Conservation (phyloP, 495 filamentous ascomycete genomes). For the Aspergillus bridgeri region DNA sequence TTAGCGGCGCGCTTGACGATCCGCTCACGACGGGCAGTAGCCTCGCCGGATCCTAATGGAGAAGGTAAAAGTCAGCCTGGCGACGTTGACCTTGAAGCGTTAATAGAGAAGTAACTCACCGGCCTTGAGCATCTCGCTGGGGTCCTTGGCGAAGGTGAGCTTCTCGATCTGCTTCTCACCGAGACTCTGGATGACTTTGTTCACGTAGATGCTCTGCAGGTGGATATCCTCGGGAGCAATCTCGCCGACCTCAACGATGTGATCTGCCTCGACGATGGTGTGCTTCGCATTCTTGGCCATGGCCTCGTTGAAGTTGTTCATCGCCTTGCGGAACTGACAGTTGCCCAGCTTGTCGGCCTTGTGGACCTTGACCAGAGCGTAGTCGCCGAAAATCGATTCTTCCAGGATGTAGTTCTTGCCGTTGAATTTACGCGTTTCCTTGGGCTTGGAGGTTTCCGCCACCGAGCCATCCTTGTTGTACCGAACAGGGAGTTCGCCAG, state of each 20-base stretch:
- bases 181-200: conserved; percentile 73
- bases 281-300: conserved; percentile 86
- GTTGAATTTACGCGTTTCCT: conserved; percentile 80
- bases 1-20: conserved; percentile 84
- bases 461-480: conserved; percentile 78
- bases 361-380: conserved; percentile 83
- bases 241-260: conserved; percentile 79
- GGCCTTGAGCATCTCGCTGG: conserved; percentile 49
- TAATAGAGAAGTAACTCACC: conserved; percentile 18
- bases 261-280: conserved; percentile 86
- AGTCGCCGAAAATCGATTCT: conserved; percentile 78
- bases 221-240: conserved; percentile 74
- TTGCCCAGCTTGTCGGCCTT: conserved; percentile 88
- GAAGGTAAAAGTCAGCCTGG: background rate
- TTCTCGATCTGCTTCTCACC: conserved; percentile 78
- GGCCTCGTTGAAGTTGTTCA: conserved; percentile 84
- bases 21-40: conserved; percentile 70
- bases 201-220: conserved; percentile 85
- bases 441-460: conserved; percentile 65
- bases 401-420: conserved; percentile 82
- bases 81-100: background rate
- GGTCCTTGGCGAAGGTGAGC: conserved; percentile 67
- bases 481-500: conserved; percentile 75
- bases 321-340: conserved; percentile 80
- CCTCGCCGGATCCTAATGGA: conserved; percentile 61